Evolutionary conservation across 1,284 basidiomycete genomes (phyloP), one percentile per base, ranked within the genome.

Genomic region (Puccinia brachypodii): DNA sequence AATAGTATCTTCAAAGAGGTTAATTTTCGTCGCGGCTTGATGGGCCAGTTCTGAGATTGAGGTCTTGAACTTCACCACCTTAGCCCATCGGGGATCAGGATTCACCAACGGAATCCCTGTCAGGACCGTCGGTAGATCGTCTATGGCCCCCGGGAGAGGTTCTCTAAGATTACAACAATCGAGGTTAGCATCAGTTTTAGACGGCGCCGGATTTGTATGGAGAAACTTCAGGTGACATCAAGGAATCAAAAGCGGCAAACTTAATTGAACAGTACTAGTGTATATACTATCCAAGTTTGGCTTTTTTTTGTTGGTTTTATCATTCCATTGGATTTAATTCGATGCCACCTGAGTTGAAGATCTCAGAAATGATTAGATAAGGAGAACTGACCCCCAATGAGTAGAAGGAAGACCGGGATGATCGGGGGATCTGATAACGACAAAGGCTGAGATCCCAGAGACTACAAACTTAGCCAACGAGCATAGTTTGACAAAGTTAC

Each of bases 1-100:
- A 81, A 96, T 95, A 84, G 96, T 95, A 86, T 96, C 95, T 87
- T 97, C 95, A 42, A 90, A 93, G 76, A 90, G 89, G 50, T 89
- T 89, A 79, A 95, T 87, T n/a, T 90, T 89, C 22, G 87, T 88
- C 3, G 94, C 91, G 0, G 95, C 94, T 22, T 88, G 88, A 83
- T 92, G 90, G 42, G 94, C 87, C 22, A 94, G 87, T 60, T 90
- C 87, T 2, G 94, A 95, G 83, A 93, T 92, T 19, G 91, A 90
- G 31, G 87, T 85, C 56, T 93, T 91, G 85, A 92, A 90, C 0
- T 88, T 85, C 13, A 89, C 86, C 31, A 92, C 91, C 69, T 88
- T 89, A 86, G 92, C 90, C 86, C 94, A 94, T 28, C 93, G 91
- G 2, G 90, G 88, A 87, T 96, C 94, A n/a, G 87, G 85, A 0